Conservation (phyloP, 257 asterid species). For the Solanum pennellii region DNA sequence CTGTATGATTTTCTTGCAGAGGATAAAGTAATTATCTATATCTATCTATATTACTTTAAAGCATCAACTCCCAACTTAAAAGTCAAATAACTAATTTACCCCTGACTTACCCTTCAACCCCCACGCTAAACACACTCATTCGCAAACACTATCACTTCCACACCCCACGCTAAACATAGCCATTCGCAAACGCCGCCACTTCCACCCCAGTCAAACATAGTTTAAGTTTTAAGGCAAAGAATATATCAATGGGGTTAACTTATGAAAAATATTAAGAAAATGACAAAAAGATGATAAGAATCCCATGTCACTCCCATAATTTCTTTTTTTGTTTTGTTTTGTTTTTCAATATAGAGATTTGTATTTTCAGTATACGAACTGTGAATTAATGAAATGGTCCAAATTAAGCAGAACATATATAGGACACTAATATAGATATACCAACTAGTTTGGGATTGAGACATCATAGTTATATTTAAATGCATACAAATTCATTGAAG, state of each 20-base stretch:
- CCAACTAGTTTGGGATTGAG: background rate
- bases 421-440: background rate
- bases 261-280: background rate
- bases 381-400: background rate
- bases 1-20: no score
- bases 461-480: background rate
- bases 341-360: background rate
- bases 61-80: no score
- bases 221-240: background rate
- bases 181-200: background rate
- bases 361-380: background rate
- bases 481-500: background rate
- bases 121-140: no score
- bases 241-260: background rate
- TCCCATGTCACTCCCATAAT: background rate
- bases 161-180: no score
- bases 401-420: background rate
- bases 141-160: no score
- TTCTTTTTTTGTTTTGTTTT: no score
- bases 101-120: no score
- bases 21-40: no score
- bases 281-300: background rate
- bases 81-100: no score
- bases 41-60: no score
- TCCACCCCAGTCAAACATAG: background rate